Evolutionary conservation across 140 eudicot species (phyloP).

Genomic region (Bidens hawaiensis): DNA sequence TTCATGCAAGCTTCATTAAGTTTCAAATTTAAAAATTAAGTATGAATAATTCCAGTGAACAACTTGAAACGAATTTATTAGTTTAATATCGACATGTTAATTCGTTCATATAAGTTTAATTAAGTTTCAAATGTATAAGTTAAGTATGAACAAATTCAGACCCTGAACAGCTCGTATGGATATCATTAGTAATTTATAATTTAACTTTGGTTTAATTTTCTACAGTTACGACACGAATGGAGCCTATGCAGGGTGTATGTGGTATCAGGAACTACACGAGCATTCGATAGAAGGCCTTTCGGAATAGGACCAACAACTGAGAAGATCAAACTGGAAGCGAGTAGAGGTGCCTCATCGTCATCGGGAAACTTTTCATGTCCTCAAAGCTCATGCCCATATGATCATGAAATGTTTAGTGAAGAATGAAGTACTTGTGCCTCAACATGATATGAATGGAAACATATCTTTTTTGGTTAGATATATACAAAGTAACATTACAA

Average conservation of each 20-base stretch:
- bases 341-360: slow-evolving; percentile 19
- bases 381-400: neutral
- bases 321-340: neutral
- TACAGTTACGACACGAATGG: slow-evolving; percentile 63
- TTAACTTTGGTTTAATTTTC: neutral
- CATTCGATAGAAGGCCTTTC: slow-evolving; percentile 68
- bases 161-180: too few relatives aligned
- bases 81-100: too few relatives aligned
- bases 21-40: too few relatives aligned
- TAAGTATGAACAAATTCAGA: neutral
- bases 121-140: neutral
- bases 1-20: too few relatives aligned
- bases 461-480: neutral
- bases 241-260: slow-evolving; percentile 69
- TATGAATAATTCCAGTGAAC: too few relatives aligned
- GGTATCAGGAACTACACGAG: slow-evolving; percentile 51
- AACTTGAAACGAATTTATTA: too few relatives aligned
- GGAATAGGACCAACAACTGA: slow-evolving; percentile 19
- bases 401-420: neutral
- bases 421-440: neutral
- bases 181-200: too few relatives aligned
- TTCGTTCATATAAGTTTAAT: neutral
- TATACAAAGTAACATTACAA: neutral
- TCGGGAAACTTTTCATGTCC: neutral
- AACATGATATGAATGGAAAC: neutral